Evolutionary conservation across 495 filamentous ascomycete species (phyloP).

Genomic region (Podospora appendiculata): DNA sequence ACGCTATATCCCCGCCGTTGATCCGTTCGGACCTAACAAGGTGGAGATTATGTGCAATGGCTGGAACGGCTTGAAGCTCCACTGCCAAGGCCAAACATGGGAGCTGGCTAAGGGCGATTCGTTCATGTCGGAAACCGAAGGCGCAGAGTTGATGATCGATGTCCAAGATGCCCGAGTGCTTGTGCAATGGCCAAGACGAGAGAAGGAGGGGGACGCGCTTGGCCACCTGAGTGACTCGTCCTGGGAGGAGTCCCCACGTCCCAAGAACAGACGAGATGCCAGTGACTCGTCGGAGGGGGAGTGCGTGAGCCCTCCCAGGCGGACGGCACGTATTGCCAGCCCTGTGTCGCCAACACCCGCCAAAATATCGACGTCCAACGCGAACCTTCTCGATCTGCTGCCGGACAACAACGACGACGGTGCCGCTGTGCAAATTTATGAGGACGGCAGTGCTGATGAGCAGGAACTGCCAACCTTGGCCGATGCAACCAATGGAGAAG

Average conservation of each 20-base stretch:
- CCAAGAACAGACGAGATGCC: conserved; percentile 21
- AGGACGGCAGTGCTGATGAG: conserved; percentile 46
- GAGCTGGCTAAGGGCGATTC: conserved; percentile 81
- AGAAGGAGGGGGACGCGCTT: conserved; percentile 53
- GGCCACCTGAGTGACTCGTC: conserved; percentile 56
- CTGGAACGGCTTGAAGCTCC: conserved; percentile 92
- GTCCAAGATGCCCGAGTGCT: conserved; percentile 87
- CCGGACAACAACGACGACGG: conserved; percentile 18
- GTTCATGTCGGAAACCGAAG: conserved; percentile 84
- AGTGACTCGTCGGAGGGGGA: conserved; percentile 24
- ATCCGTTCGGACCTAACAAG: conserved; percentile 55
- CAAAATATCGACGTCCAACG: conserved; percentile 19
- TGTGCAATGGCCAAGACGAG: conserved; percentile 71
- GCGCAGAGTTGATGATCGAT: conserved; percentile 90
- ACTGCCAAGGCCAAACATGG: conserved; percentile 83
- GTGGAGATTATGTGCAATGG: conserved; percentile 85
- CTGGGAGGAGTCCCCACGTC: conserved; percentile 55
- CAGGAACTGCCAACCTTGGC: conserved; percentile 24
- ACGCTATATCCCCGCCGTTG: conserved; percentile 61
- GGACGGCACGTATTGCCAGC: conserved; percentile 53
- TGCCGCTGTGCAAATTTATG: conserved; percentile 46
- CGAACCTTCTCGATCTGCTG: conserved; percentile 22
- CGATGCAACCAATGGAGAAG: conserved; percentile 6
- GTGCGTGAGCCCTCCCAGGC: conserved; percentile 60
- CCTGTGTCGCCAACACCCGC: conserved; percentile 71